Evolutionary conservation across 129 eudicot genomes (phyloP), one percentile per base, ranked within the genome.

Genomic region (Apium graveolens): DNA sequence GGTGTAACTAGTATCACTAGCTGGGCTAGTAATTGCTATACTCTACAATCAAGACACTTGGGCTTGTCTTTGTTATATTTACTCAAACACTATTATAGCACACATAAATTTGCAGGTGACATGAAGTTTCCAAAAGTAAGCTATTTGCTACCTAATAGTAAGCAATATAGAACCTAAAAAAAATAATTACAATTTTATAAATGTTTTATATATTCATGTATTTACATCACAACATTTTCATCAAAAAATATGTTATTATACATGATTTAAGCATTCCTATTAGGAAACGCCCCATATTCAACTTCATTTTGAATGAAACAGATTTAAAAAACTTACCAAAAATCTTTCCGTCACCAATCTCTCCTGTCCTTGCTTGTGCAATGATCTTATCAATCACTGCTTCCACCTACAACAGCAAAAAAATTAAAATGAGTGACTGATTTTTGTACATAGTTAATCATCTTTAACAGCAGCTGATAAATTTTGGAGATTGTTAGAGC

Each of bases 311-410:
- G 13, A 34, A 42, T 17, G 37, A 66, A 44, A 46, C n/a, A 74
- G 55, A 13, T 41, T 39, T 11, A 21, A n/a, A 74, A 38, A 55
- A 37, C 91, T 83, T 80, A 90, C 94, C 55, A 48, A 90, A 90
- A 74, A 90, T 90, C 82, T 90, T 90, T 17, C 94, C 91, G 78
- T 90, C 94, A 26, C 94, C 94, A 34, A 90, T 87, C 76, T 90
- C 91, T 62, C 91, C 91, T 5, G 94, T 90, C 53, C 91, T 90
- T 76, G 94, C 91, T 81, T 83, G 84, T 53, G 78, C 78, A 20
- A 90, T 87, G 45, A 90, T 87, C 81, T 83, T 81, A 32, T 81
- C 88, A 29, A 90, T 74, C 49, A 87, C 91, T 29, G 82, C 86
- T 76, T 90, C 94, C 39, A 90, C 94, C 94, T 90, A 80, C 42